Percentiles rank a stretch among this genome's conserved stretches.
phyloP scores from a whole-genome alignment of 306 rosid genomes.

The Corylus americana region DNA sequence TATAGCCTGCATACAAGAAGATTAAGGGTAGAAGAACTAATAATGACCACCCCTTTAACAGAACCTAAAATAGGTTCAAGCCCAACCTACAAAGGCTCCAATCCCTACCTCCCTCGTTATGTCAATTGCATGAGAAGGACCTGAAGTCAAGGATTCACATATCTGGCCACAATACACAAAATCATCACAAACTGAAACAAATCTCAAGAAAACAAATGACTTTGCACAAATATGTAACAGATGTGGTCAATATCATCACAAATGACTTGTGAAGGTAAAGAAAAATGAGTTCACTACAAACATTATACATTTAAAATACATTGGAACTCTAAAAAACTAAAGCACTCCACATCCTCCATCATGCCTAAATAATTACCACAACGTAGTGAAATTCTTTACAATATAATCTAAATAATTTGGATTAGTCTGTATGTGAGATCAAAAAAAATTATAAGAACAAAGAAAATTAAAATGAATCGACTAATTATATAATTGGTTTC shows the following conservation, averaged over 20 bases:
- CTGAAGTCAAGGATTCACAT: slow-evolving; percentile 82
- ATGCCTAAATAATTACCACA: not conserved
- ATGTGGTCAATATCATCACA: not conserved
- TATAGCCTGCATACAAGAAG: slow-evolving; percentile 59
- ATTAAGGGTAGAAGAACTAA: slow-evolving; percentile 18
- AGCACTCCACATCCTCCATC: not conserved
- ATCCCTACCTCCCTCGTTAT: slow-evolving; percentile 83
- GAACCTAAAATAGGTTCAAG: slow-evolving; percentile 18
- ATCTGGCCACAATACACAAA: slow-evolving; percentile 51
- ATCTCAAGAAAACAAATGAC: slow-evolving; percentile 24
- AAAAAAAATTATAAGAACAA: not conserved
- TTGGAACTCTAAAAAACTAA: not conserved
- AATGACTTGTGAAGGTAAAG: not conserved
- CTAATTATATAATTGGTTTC: not conserved
- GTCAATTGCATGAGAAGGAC: slow-evolving; percentile 93
- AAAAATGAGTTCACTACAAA: not conserved
- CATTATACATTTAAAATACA: not conserved
- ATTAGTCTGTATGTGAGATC: not conserved
- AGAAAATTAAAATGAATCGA: not conserved
- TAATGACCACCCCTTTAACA: slow-evolving; percentile 5
- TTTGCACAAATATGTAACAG: slow-evolving; percentile 16
- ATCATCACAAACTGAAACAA: slow-evolving; percentile 3
- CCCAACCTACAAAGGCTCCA: slow-evolving; percentile 16
- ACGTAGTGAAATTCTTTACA: not conserved
- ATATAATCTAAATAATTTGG: not conserved